Base-by-base conservation (phyloP, 2,329 filamentous ascomycete genomes). In the Xylariaceae sp. region DNA sequence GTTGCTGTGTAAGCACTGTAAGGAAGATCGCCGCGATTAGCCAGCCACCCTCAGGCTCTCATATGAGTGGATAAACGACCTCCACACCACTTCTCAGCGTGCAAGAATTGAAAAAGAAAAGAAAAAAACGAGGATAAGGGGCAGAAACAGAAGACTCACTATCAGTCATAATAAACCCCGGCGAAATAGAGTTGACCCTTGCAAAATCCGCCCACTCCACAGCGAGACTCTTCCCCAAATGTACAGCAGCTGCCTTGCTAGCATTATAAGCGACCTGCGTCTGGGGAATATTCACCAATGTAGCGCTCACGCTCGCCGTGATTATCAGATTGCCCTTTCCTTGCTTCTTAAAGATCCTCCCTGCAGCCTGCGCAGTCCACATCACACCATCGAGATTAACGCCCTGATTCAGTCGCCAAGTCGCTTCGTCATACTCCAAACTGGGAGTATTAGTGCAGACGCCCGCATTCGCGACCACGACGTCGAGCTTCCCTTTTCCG, bases 151-250 rank as follows among this genome's bases (percentile, higher is more conserved):
- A 32, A 32, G 7, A 49, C 57, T 51, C 51, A 62, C 59, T 63
- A 5, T 64, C 61, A 6, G 61, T 64, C 29, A 55, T 55, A 35
- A 66, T 64, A 23, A 62, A 65, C 10, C 63, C 62, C 8, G 67
- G 67, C 4, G 67, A 70, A 8, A 70, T 56, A 38, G 57, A 68
- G 44, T 71, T 71, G 3, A 70, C 67, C 17, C 67, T 57, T 8
- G 64, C 62, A 47, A 70, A 69, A 17, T 68, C 64, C 2, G 63
- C 64, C 69, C 70, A 72, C 47, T 72, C 70, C 4, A 72, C 69
- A 2, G 67, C 63, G 6, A 72, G 53, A 35, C 61, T 66, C 55
- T 67, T 68, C 12, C 64, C 60, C 7, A 73, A 53, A 34, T 70
- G 69, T 1, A 69, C 59, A 0, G 68, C 65, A 0, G 64, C 71